phyloP scores from a whole-genome alignment of 257 asterid genomes.

The Datura wrightii region DNA sequence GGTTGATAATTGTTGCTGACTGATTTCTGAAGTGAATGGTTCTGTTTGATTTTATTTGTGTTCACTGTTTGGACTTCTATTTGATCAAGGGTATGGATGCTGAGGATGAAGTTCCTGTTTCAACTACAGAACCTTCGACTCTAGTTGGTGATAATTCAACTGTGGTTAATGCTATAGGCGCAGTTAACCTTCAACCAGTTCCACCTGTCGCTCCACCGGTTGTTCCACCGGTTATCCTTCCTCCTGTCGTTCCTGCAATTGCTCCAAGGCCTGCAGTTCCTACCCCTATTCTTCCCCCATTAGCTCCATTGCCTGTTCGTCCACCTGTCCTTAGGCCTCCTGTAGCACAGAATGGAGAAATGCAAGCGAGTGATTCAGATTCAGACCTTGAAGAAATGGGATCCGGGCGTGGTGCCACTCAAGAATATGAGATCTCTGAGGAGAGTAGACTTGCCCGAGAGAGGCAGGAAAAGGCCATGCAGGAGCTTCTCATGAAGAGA shows the following conservation, averaged over 20 bases:
- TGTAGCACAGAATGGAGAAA: slow-evolving; percentile 61
- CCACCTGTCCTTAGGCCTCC: slow-evolving; percentile 63
- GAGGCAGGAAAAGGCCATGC: slow-evolving; percentile 87
- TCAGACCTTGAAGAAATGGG: slow-evolving; percentile 63
- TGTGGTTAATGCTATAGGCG: slow-evolving; percentile 52
- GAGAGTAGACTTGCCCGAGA: slow-evolving; percentile 67
- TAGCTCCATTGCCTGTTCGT: slow-evolving; percentile 72
- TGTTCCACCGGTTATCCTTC: slow-evolving; percentile 39
- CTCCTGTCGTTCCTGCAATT: slow-evolving; percentile 52
- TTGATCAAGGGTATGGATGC: slow-evolving; percentile 58
- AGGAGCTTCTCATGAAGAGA: slow-evolving; percentile 83
- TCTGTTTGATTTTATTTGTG: not conserved
- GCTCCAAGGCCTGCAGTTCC: slow-evolving; percentile 64
- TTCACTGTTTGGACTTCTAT: slow-evolving; percentile 12
- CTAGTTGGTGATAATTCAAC: slow-evolving; percentile 48
- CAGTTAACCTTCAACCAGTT: slow-evolving; percentile 51
- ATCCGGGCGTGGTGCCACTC: slow-evolving; percentile 41
- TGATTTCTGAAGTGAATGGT: slow-evolving; percentile 15
- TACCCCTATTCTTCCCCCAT: slow-evolving; percentile 58
- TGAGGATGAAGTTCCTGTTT: slow-evolving; percentile 56
- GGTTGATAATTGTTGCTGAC: not conserved
- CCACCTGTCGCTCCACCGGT: slow-evolving; percentile 45
- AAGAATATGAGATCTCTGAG: slow-evolving; percentile 83
- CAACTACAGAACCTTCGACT: slow-evolving; percentile 48
- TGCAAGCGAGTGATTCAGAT: slow-evolving; percentile 58